phyloP scores from a whole-genome alignment of 2,329 filamentous ascomycete species.

The Ceratocystiopsis sp. region DNA sequence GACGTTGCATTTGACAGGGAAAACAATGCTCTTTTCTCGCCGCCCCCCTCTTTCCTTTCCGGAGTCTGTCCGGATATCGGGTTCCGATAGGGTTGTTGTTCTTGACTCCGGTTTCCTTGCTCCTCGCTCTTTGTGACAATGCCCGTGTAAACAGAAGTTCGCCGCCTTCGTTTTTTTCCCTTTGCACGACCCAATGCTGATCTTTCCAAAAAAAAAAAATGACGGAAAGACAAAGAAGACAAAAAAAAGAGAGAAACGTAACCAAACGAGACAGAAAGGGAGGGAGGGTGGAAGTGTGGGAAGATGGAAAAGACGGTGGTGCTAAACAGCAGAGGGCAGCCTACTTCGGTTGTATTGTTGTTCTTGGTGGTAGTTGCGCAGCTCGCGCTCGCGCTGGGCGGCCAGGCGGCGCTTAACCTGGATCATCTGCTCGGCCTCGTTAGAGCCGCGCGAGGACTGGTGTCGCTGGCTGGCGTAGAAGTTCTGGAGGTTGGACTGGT shows the following conservation, averaged over 20 bases:
- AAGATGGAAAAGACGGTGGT: slow-evolving; percentile 14
- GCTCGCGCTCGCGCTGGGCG: slow-evolving; percentile 94
- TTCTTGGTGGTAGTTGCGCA: slow-evolving; percentile 99
- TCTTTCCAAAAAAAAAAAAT: slow-evolving; percentile 1
- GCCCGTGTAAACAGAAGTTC: slow-evolving; percentile 8
- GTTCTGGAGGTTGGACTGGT: slow-evolving; percentile 72
- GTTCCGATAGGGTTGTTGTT: neutral
- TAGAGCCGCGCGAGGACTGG: slow-evolving; percentile 64
- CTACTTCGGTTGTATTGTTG: slow-evolving; percentile 99
- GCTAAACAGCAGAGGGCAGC: slow-evolving; percentile 62
- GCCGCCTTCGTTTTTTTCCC: neutral
- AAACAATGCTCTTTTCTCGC: slow-evolving; percentile 4
- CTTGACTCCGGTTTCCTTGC: slow-evolving; percentile 1
- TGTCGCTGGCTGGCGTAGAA: slow-evolving; percentile 92
- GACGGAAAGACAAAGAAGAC: neutral
- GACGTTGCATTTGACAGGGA: slow-evolving; percentile 7
- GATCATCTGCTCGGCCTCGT: slow-evolving; percentile 95
- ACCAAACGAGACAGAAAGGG: no score
- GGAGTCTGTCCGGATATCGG: no score
- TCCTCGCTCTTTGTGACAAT: slow-evolving; percentile 1
- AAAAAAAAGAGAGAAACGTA: neutral
- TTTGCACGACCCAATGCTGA: slow-evolving; percentile 1
- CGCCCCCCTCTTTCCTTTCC: no score
- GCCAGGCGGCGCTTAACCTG: slow-evolving; percentile 99
- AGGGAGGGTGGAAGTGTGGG: no score